phyloP scores from a whole-genome alignment of 805 yeast species.

The Lachancea waltii region DNA sequence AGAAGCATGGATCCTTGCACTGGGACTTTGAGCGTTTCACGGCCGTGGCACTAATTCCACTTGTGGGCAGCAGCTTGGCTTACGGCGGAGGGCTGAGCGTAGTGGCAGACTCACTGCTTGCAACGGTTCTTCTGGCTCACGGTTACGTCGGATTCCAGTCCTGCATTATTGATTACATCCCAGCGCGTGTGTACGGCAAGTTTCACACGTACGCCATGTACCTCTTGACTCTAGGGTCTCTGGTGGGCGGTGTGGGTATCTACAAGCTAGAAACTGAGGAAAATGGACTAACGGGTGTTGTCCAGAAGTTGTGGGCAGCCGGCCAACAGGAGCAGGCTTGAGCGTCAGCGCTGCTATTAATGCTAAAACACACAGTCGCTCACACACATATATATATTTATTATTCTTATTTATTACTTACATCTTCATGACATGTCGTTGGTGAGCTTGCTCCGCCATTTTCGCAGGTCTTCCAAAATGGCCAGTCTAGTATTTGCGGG shows the following conservation, averaged over 20 bases:
- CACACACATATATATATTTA: slow-evolving; percentile 1
- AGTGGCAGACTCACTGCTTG: slow-evolving; percentile 63
- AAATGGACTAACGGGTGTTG: slow-evolving; percentile 67
- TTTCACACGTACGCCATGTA: slow-evolving; percentile 65
- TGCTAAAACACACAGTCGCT: no score
- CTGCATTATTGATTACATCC: slow-evolving; percentile 90
- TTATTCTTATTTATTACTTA: slow-evolving; percentile 5
- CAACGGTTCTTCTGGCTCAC: slow-evolving; percentile 64
- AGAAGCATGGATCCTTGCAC: slow-evolving; percentile 77
- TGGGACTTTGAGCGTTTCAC: slow-evolving; percentile 85
- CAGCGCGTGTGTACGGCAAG: slow-evolving; percentile 74
- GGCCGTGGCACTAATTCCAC: slow-evolving; percentile 67
- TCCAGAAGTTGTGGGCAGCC: slow-evolving; percentile 52
- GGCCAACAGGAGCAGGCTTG: slow-evolving; percentile 12
- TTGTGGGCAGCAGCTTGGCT: slow-evolving; percentile 67
- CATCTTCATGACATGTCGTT: slow-evolving; percentile 9
- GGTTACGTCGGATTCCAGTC: slow-evolving; percentile 81
- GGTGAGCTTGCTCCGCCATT: slow-evolving; percentile 17
- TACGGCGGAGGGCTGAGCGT: slow-evolving; percentile 63
- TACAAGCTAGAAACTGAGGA: slow-evolving; percentile 75
- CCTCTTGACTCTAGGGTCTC: slow-evolving; percentile 66
- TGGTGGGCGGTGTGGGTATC: slow-evolving; percentile 67
- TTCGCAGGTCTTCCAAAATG: slow-evolving; percentile 10
- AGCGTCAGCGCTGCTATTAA: no score
- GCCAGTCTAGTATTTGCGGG: slow-evolving; percentile 6